phyloP scores from a whole-genome alignment of 495 filamentous ascomycete species.

The Rostrohypoxylon terebratum region DNA sequence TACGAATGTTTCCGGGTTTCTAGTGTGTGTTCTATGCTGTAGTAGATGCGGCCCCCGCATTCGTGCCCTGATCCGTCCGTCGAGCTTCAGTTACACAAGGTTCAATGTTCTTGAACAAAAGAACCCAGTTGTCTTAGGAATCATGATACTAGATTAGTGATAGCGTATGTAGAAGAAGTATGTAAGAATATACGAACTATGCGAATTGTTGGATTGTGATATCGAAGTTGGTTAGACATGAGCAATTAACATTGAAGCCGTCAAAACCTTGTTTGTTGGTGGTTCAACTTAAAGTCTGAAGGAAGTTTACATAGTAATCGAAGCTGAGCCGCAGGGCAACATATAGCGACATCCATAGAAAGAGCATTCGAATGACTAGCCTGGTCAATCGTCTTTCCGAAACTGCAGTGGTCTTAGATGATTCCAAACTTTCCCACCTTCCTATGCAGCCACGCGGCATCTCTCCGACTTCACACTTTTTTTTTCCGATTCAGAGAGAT shows the following conservation, averaged over 20 bases:
- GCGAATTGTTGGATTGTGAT: neutral
- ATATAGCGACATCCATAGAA: neutral
- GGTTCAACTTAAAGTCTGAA: neutral
- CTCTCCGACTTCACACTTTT: neutral
- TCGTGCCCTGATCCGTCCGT: neutral
- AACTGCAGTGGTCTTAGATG: neutral
- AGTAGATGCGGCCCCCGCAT: neutral
- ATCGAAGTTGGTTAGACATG: neutral
- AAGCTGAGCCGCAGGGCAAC: constrained; percentile 17
- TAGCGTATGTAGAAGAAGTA: too few relatives aligned
- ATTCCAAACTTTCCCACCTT: constrained; percentile 12
- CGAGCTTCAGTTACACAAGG: constrained; percentile 5
- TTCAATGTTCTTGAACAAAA: constrained; percentile 5
- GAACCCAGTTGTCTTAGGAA: constrained; percentile 21
- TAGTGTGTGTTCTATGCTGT: neutral
- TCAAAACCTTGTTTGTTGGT: neutral
- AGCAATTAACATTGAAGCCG: neutral
- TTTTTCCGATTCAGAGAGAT: neutral
- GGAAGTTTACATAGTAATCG: constrained; percentile 9
- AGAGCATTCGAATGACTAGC: neutral
- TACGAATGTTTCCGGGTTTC: neutral
- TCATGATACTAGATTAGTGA: constrained; percentile 16
- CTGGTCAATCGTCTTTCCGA: neutral
- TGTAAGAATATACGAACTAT: too few relatives aligned
- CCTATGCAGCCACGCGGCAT: neutral